Percentiles rank a stretch among this genome's conserved stretches.
Conservation (phyloP, 2,329 filamentous ascomycete species). For the Xylaria hypoxylon region DNA sequence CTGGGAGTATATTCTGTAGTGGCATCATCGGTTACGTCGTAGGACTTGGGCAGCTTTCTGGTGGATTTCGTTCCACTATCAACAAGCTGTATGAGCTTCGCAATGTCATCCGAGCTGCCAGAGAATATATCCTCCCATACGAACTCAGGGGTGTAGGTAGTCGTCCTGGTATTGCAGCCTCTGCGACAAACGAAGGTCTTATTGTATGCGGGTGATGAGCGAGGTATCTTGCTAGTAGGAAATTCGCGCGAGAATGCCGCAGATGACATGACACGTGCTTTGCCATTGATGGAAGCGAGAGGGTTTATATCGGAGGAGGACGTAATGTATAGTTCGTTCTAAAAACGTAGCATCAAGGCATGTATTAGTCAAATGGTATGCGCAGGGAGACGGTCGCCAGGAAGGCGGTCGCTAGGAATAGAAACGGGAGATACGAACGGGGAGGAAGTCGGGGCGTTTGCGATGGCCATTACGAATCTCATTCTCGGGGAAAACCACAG, state of each 20-base stretch:
- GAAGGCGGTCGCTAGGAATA: slow-evolving; percentile 26
- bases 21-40: slow-evolving; percentile 51
- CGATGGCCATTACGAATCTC: slow-evolving; percentile 87
- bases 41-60: slow-evolving; percentile 58
- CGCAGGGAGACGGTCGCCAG: slow-evolving; percentile 35
- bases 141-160: slow-evolving; percentile 93
- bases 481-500: slow-evolving; percentile 97
- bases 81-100: slow-evolving; percentile 73
- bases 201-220: slow-evolving; percentile 77
- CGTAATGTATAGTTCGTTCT: slow-evolving; percentile 94
- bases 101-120: slow-evolving; percentile 73
- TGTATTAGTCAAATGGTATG: slow-evolving; percentile 21
- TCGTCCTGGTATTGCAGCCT: slow-evolving; percentile 88
- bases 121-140: slow-evolving; percentile 87
- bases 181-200: slow-evolving; percentile 92
- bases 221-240: slow-evolving; percentile 80
- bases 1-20: slow-evolving; percentile 34
- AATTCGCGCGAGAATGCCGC: slow-evolving; percentile 75
- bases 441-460: slow-evolving; percentile 83
- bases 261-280: slow-evolving; percentile 81
- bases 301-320: slow-evolving; percentile 89
- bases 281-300: slow-evolving; percentile 89
- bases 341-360: not conserved
- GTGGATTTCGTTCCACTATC: slow-evolving; percentile 79
- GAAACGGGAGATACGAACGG: slow-evolving; percentile 56